Evolutionary conservation across 1,139 yeast species (phyloP).

Genomic region (Lodderomyces parapsilosis): DNA sequence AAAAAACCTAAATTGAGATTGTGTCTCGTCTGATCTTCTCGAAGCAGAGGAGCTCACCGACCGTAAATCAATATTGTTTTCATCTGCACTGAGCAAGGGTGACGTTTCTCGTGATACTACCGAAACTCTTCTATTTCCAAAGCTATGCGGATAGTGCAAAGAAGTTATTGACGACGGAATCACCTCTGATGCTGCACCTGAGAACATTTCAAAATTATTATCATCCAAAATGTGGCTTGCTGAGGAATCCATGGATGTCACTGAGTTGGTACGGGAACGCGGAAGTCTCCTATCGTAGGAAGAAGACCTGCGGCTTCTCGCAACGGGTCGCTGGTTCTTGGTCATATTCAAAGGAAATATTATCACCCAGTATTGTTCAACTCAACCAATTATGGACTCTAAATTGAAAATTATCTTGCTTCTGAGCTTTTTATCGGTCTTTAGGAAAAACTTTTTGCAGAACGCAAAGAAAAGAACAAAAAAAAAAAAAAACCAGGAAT

Average conservation of each 20-base stretch:
- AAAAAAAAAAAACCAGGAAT: too few species aligned
- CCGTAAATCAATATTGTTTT: conserved; percentile 24
- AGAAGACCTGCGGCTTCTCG: conserved; percentile 22
- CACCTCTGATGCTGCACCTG: conserved; percentile 88
- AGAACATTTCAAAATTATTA: conserved; percentile 69
- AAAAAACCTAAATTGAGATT: conserved; percentile 68
- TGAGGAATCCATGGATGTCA: conserved; percentile 38
- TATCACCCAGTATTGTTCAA: too few species aligned
- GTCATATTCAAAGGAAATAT: not conserved
- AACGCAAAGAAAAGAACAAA: too few species aligned
- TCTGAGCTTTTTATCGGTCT: too few species aligned
- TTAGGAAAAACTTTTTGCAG: too few species aligned
- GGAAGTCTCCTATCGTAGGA: conserved; percentile 25
- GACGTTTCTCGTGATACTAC: conserved; percentile 34
- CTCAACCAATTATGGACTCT: too few species aligned
- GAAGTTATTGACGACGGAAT: conserved; percentile 89
- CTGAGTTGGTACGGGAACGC: conserved; percentile 41
- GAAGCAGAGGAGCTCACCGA: conserved; percentile 32
- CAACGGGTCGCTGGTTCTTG: conserved; percentile 5
- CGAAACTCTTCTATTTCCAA: conserved; percentile 30
- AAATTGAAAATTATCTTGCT: too few species aligned
- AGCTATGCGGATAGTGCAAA: conserved; percentile 71
- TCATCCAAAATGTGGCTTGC: conserved; percentile 37
- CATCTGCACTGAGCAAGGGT: conserved; percentile 32
- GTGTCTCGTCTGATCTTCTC: conserved; percentile 31